Conservation (phyloP, 495 filamentous ascomycete genomes). For the Glarea lozoyensis region DNA sequence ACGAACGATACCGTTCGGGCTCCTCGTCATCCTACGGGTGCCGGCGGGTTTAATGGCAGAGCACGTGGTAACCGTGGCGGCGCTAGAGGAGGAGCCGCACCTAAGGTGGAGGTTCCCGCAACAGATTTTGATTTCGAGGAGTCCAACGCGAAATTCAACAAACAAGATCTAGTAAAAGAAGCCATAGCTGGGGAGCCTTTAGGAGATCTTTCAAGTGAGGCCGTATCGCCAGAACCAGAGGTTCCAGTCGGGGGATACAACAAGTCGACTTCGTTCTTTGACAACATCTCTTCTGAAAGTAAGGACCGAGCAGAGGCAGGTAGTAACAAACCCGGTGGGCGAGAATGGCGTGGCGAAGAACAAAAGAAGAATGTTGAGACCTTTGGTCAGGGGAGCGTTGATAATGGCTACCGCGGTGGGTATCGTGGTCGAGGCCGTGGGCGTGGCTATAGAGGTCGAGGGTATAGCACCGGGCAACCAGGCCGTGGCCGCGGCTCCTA, state of each 20-base stretch:
- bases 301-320: conserved; percentile 77
- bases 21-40: conserved; percentile 33
- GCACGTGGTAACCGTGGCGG: conserved; percentile 47
- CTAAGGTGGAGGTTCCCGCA: conserved; percentile 78
- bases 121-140: conserved; percentile 90
- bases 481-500: conserved; percentile 19
- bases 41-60: conserved; percentile 41
- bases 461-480: conserved; percentile 18
- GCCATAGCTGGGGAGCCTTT: conserved; percentile 72
- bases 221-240: conserved; percentile 30
- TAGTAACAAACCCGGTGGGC: conserved; percentile 60
- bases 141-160: conserved; percentile 96
- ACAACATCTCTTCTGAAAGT: conserved; percentile 91
- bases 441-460: conserved; percentile 51
- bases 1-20: conserved; percentile 42
- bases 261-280: conserved; percentile 82
- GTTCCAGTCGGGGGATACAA: conserved; percentile 57
- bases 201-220: conserved; percentile 44
- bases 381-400: conserved; percentile 96
- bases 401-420: conserved; percentile 68
- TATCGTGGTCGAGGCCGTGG: conserved; percentile 61
- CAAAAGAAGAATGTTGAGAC: conserved; percentile 95
- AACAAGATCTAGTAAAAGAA: conserved; percentile 88
- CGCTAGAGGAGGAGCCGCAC: conserved; percentile 34
- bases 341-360: conserved; percentile 88